Base-by-base conservation (phyloP, 805 yeast genomes). In the Komagataella mondaviorum region DNA sequence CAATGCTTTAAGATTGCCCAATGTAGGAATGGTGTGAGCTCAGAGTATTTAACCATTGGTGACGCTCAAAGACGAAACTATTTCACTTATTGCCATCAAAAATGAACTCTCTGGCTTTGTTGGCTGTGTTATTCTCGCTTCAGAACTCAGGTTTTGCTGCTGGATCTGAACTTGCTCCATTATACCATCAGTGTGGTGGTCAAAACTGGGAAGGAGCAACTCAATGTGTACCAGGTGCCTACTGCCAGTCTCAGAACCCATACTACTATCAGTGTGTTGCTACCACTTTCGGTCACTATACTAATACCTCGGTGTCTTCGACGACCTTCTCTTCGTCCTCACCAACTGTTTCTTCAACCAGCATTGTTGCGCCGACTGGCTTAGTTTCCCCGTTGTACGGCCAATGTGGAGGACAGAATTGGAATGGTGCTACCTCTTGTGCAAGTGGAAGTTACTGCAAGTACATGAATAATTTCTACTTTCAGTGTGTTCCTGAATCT, bases 251-350 rank as follows among this genome's bases (percentile, higher is more conserved):
- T 2, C 55, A 55, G 48, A 59, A 60, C 49, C 55, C 56, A 30
- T 60, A 49, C 56, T 62, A 61, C 53, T 58, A 54, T 53, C 65
- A 60, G 50, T 63, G 66, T 55, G 54, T 57, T 48, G 49, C 51
- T 17, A 44, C 53, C 14, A 10, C 39, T 30, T 30, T 8, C 5
- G 39, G 39, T 10, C 14, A 30, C 39, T 30, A 30, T 14, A 30
- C 39, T 2, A 30, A 30, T 14, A 30, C 39, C 12, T 30, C 39
- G 14, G 14, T 30, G 14, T 8, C 39, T 30, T 8, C 39, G 39
- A 30, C 39, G 14, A 30, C 39, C 12, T 10, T 7, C 14, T 14
- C 39, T 3, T 10, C 39, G 6, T 30, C 39, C 5, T 30, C 39
- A 10, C 7, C 5, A 10, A 30, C 39, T 30, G 39, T 30, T 14